Base-by-base conservation (phyloP, 768 basidiomycete species). In the Xerocomellus amylosporus region DNA sequence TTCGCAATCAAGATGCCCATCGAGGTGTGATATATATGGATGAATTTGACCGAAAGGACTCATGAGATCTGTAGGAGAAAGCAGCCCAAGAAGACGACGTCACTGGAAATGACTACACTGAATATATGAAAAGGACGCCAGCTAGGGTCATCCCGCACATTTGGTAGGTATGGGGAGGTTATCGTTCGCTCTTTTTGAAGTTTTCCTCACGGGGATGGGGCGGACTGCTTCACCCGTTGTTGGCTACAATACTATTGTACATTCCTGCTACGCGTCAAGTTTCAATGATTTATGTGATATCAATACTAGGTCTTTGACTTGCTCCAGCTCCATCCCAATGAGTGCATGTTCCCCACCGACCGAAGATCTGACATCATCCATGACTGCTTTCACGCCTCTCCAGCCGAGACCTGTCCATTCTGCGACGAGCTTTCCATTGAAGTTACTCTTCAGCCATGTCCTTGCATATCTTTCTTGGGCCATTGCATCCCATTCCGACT, bases 331-430 rank as follows among this genome's bases (percentile, higher is more conserved):
- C 49, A 68, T 63, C 8, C 75, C 71, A 30, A 80, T 55, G 24
- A 80, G 67, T 51, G 84, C 66, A 10, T 73, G 76, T 20, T 72
- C 73, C 4, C 82, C 82, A 30, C 79, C 83, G 13, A 77, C 64
- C 34, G 70, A 70, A 30, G 61, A 62, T 38, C 82, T 73, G 34
- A 86, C 76, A 40, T 67, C 68, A 33, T 79, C 76, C 81, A 83
- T 83, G 44, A 84, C 73, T 44, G 64, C 62, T 59, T 83, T 79
- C 24, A 84, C 74, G 4, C 73, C 74, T 46, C 39, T 68, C 76
- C 79, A 80, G 13, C 71, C 75, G 36, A 83, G 57, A 5, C 74
- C 74, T 4, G 79, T 73, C 84, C 82, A 86, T 51, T 81, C 77
- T n/a, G 74, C 73, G 10, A 87, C 77, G 24, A 66, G 71, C 13